Base-by-base conservation (phyloP, 1,139 yeast species). In the Pneumocystis oryctolagi region DNA sequence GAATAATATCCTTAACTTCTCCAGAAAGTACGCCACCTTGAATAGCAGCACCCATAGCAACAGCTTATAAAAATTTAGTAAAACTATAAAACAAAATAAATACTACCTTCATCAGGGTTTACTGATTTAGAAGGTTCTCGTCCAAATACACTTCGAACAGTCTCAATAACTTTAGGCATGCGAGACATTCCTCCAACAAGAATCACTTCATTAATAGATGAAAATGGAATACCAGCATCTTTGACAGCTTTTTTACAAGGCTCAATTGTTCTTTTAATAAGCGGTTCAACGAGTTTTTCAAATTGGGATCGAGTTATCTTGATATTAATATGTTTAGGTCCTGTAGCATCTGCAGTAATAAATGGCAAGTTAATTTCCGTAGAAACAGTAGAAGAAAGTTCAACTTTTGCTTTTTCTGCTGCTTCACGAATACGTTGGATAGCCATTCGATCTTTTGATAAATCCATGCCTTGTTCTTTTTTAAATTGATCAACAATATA, bases 121-220 rank as follows among this genome's bases (percentile, higher is more conserved):
- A 92, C 97, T 70, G 96, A 90, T 84, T 92, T 94, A 70, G 95
- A 88, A 74, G 98, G 97, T 74, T 92, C 96, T 78, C 84, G 88
- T 76, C 94, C 94, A 78, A 92, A 92, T 72, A 92, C 81, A 69
- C 82, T 77, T 81, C 89, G 90, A 76, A 92, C 98, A 72, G 97
- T 90, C 76, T 89, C 97, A 69, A 89, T 81, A 75, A 92, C 97
- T 85, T 92, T 94, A 79, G 99, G 99, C 98, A 92, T 92, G 82
- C 99, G 89, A 68, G 97, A 87, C 98, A 90, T 92, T 85, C 99
- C 99, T 83, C 99, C 99, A 71, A 92, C 99, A 70, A 92, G 82
- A 74, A 92, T 86, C 71, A 92, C 97, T 79, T 92, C 98, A 71
- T 95, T 85, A 72, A 92, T 80, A 72, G 87, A 94, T 67, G 94